Percentiles rank a stretch among this genome's conserved stretches.
phyloP scores from a whole-genome alignment of 2,329 filamentous ascomycete genomes.

The Bisporella sp. region DNA sequence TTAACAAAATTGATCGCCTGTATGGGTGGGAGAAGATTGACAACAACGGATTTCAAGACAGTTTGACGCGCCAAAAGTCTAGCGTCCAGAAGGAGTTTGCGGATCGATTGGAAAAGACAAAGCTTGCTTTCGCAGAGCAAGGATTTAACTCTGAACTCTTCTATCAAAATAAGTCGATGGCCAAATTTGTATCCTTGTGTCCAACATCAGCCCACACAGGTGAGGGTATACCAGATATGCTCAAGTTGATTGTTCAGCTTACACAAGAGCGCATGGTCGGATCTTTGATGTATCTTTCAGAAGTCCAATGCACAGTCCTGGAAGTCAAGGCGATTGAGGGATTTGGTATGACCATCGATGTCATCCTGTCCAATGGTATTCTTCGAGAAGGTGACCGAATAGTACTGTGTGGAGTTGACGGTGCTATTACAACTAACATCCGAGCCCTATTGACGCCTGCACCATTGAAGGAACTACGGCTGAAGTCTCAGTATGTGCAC shows the following conservation, averaged over 20 bases:
- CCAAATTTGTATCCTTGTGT: conserved; percentile 87
- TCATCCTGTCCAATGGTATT: conserved; percentile 93
- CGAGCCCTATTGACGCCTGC: conserved; percentile 89
- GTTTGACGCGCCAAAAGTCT: conserved; percentile 82
- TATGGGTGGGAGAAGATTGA: conserved; percentile 99
- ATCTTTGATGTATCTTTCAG: conserved; percentile 95
- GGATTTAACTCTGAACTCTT: conserved; percentile 96
- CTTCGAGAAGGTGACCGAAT: conserved; percentile 90
- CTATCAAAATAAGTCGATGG: conserved; percentile 98
- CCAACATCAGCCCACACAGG: conserved; percentile 98
- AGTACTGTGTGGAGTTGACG: conserved; percentile 93
- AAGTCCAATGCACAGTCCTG: conserved; percentile 94
- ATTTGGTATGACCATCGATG: conserved; percentile 97
- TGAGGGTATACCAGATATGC: conserved; percentile 97
- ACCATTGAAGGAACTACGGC: conserved; percentile 84
- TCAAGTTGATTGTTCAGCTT: conserved; percentile 86
- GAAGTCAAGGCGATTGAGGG: conserved; percentile 99
- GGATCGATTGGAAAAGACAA: conserved; percentile 83
- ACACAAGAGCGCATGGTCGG: conserved; percentile 97
- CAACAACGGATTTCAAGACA: conserved; percentile 97
- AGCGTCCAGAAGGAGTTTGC: conserved; percentile 91
- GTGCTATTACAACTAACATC: conserved; percentile 90
- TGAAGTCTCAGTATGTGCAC: conserved; percentile 95
- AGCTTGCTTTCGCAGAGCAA: conserved; percentile 90
- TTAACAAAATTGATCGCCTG: conserved; percentile 99